Evolutionary conservation across 2,329 filamentous ascomycete genomes (phyloP).

Genomic region (Pyricularia sp.): DNA sequence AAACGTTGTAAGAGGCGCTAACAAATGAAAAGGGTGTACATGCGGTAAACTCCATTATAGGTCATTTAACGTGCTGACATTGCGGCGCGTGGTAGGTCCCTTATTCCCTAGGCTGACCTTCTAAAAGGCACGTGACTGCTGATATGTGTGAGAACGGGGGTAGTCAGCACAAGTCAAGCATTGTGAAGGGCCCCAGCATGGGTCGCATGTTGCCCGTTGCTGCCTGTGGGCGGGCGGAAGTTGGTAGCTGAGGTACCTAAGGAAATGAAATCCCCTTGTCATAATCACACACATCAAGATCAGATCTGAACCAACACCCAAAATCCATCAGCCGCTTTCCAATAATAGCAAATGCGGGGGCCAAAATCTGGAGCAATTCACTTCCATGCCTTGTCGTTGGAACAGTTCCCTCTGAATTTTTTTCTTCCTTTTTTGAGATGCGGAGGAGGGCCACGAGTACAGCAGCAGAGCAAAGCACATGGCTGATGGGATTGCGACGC

Average conservation of each 20-base stretch:
- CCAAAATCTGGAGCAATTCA: neutral
- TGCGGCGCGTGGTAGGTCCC: neutral
- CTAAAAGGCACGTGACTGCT: neutral
- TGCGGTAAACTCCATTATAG: neutral
- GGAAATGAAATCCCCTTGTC: neutral
- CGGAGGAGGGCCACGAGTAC: neutral
- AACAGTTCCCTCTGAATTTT: neutral
- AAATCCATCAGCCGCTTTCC: neutral
- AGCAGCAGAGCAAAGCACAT: neutral
- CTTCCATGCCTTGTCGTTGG: neutral
- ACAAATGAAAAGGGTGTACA: neutral
- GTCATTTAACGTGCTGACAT: neutral
- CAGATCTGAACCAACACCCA: neutral
- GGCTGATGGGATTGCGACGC: too few species aligned
- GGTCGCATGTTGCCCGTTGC: neutral
- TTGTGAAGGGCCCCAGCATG: too few species aligned
- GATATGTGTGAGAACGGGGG: neutral
- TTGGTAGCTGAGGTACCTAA: neutral
- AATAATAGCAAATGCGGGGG: neutral
- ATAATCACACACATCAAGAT: neutral
- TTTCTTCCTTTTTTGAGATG: neutral
- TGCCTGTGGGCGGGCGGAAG: too few species aligned
- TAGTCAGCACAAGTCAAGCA: neutral
- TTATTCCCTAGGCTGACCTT: neutral
- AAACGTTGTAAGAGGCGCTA: neutral